Evolutionary conservation across 495 filamentous ascomycete species (phyloP).

Genomic region (Hypoxylon crocopeplum): DNA sequence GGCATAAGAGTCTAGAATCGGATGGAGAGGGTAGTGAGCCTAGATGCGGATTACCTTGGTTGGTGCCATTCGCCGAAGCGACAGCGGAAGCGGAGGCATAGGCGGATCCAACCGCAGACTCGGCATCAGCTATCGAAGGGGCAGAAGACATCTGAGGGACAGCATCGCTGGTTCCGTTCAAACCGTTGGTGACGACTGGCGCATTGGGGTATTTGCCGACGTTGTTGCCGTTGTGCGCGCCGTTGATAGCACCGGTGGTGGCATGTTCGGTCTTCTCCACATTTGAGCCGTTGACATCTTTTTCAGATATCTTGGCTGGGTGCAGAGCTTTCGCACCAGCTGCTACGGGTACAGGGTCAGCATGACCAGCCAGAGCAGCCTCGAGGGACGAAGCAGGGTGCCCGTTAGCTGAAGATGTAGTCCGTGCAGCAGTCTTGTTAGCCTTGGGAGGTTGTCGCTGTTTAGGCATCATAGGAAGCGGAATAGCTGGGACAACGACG

Average conservation of each 20-base stretch:
- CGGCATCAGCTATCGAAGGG: conserved; percentile 2
- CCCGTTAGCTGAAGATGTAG: conserved; percentile 29
- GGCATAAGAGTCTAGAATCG: conserved; percentile 28
- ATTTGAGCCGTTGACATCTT: conserved; percentile 36
- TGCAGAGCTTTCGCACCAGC: conserved; percentile 19
- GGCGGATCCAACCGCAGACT: conserved; percentile 3
- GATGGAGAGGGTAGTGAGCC: background rate
- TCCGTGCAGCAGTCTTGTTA: conserved; percentile 13
- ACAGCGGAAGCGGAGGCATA: conserved; percentile 11
- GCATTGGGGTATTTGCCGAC: background rate
- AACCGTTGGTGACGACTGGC: background rate
- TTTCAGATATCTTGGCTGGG: conserved; percentile 31
- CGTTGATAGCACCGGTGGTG: conserved; percentile 1
- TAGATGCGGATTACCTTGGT: conserved; percentile 30
- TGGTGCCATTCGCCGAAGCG: conserved; percentile 13
- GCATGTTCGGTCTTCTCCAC: conserved; percentile 32
- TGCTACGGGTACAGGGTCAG: conserved; percentile 8
- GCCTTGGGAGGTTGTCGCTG: conserved; percentile 17
- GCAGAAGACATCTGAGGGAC: background rate
- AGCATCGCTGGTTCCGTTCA: conserved; percentile 3
- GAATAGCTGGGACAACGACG: conserved; percentile 47
- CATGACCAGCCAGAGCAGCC: conserved; percentile 36
- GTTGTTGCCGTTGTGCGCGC: background rate
- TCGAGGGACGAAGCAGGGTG: conserved; percentile 41
- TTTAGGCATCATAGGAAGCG: conserved; percentile 47